Base-by-base conservation (phyloP, 2,329 filamentous ascomycete species). In the Fusarium armeniacum region DNA sequence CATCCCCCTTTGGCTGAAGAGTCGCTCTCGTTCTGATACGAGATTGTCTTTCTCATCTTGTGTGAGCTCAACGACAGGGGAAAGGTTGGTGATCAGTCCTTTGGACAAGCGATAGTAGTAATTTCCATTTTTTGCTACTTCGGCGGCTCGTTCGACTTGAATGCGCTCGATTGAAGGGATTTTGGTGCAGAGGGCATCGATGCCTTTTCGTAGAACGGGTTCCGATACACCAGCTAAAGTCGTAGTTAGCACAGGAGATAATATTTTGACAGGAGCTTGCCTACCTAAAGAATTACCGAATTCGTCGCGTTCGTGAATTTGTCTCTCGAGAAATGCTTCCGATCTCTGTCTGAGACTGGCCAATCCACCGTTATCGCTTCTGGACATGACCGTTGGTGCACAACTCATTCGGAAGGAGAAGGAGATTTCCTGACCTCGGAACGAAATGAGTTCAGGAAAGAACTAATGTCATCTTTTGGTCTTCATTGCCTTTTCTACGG, bases 11-110 rank as follows among this genome's bases (percentile, higher is more conserved):
- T 72, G 57, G 4, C 57, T 62, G 20, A 68, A 65, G 0, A 81
- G 71, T 1, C 75, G 73, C 51, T 83, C 80, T 33, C 76, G 78
- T 65, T 71, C 59, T n/a, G 40, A 60, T 10, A 65, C 26, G 0
- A 64, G 51, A 12, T 51, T 49, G 3, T 52, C 45, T 20, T 58
- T 71, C 26, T 59, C 55, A 5, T 58, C 10, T 12, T 20, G 24
- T 1, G 32, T 41, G 28, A 68, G 65, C 9, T 44, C 32, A 32
- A 65, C 35, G 6, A 59, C 49, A 2, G 41, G 53, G 4, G 44
- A 22, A 9, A 9, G 20, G 15, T 60, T 66, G 16, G 18, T 20
- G 20, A 54, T 41, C 10, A 41, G 6, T 20, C 49, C 20, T 28
- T 46, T 66, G 26, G 63, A 66, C 10, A 66, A 30, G 32, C 28